A percentile compares a stretch with the other conserved stretches of the same genome.
Evolutionary conservation across 768 basidiomycete genomes (phyloP).

Genomic region (Termitomyces sp.): DNA sequence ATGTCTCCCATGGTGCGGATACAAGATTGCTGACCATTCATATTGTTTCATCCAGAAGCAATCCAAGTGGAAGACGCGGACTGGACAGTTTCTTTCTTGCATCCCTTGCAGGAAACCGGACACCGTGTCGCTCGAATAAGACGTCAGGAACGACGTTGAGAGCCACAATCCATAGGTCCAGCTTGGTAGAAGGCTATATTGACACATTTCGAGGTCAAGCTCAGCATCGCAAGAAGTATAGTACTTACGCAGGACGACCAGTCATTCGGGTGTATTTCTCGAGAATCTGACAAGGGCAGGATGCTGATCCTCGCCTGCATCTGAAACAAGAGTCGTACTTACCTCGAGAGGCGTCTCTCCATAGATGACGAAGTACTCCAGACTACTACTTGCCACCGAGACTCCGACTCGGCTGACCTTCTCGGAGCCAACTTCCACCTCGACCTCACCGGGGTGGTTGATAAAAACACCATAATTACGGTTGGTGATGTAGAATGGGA

Average conservation of each 20-base stretch:
- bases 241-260: constrained; percentile 50
- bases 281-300: constrained; percentile 37
- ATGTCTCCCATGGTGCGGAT: not conserved
- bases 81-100: constrained; percentile 53
- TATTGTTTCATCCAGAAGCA: constrained; percentile 77
- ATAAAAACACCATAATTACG: constrained; percentile 72
- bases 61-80: constrained; percentile 71
- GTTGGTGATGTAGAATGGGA: constrained; percentile 67
- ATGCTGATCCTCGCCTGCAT: not conserved
- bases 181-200: constrained; percentile 50
- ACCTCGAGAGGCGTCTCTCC: constrained; percentile 63
- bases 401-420: constrained; percentile 60
- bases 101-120: constrained; percentile 67
- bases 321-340: constrained; percentile 10
- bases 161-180: constrained; percentile 81
- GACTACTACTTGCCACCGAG: constrained; percentile 52
- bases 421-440: constrained; percentile 67
- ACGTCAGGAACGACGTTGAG: constrained; percentile 71
- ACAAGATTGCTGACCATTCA: constrained; percentile 39
- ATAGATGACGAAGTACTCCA: constrained; percentile 71
- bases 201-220: constrained; percentile 14
- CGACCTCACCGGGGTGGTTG: constrained; percentile 71
- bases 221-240: constrained; percentile 1
- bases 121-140: constrained; percentile 63
- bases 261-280: constrained; percentile 57